These are phyloP conservation scores for Mycena galericulata DNA, from an alignment of 768 basidiomycete species.

Conservation along the genomic window DNA sequence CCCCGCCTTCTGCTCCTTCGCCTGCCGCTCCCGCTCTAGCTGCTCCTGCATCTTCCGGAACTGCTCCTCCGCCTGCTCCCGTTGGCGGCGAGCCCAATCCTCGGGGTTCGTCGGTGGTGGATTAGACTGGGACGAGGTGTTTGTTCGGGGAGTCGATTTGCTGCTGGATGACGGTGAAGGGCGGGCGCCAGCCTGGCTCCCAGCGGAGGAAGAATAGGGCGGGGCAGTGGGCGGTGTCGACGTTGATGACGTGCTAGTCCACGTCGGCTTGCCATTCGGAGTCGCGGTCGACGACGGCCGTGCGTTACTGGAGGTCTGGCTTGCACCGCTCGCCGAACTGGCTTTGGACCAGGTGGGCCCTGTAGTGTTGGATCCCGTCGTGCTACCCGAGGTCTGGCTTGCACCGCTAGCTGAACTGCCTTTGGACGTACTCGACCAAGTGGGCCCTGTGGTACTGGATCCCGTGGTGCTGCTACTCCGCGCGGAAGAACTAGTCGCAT, in stretches of 20 bases:
- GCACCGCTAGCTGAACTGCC: constrained; percentile 37
- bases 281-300: constrained; percentile 12
- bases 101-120: constrained; percentile 49
- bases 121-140: constrained; percentile 44
- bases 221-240: background rate
- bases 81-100: constrained; percentile 74
- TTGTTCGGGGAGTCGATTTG: constrained; percentile 21
- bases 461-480: constrained; percentile 24
- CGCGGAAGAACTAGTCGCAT: constrained; percentile 28
- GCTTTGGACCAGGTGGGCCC: background rate
- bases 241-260: background rate
- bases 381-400: constrained; percentile 40
- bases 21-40: constrained; percentile 53
- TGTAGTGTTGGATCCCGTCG: no score
- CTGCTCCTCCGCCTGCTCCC: constrained; percentile 71
- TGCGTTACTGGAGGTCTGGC: constrained; percentile 41
- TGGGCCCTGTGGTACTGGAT: constrained; percentile 8
- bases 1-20: constrained; percentile 50
- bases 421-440: constrained; percentile 13
- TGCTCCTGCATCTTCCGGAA: constrained; percentile 78
- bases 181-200: constrained; percentile 19
- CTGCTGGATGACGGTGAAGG: constrained; percentile 19
- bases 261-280: constrained; percentile 23
- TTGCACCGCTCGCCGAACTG: constrained; percentile 38
- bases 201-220: constrained; percentile 8